phyloP scores from a whole-genome alignment of 768 basidiomycete species.

The Ephemerocybe angulata region DNA sequence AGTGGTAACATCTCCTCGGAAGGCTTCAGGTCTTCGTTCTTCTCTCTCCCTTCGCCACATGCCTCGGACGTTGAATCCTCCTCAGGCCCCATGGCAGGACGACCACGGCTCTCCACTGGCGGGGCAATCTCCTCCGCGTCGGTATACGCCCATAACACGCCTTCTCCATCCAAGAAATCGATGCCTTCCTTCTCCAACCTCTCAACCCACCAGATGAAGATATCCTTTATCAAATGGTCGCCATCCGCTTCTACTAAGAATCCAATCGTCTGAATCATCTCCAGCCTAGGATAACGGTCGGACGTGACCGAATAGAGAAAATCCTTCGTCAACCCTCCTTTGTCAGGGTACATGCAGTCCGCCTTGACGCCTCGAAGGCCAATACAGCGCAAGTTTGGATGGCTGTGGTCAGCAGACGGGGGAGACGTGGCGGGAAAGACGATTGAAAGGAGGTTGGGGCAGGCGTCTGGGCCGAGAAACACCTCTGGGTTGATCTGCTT shows the following conservation, averaged over 20 bases:
- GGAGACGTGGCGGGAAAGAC: conserved; percentile 39
- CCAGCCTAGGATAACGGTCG: conserved; percentile 41
- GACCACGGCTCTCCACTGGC: not conserved
- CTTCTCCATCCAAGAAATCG: conserved; percentile 52
- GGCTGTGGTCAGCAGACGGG: conserved; percentile 21
- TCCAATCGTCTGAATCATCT: conserved; percentile 44
- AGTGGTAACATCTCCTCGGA: too few species aligned
- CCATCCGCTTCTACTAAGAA: conserved; percentile 45
- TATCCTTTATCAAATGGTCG: conserved; percentile 41
- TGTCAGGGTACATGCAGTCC: conserved; percentile 42
- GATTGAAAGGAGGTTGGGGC: conserved; percentile 44
- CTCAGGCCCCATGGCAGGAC: too few species aligned
- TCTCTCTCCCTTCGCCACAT: too few species aligned
- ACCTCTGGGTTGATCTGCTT: conserved; percentile 36
- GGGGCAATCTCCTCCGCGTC: conserved; percentile 20
- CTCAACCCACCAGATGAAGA: conserved; percentile 55
- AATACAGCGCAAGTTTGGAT: conserved; percentile 41
- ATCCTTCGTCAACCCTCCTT: conserved; percentile 29
- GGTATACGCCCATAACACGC: conserved; percentile 47
- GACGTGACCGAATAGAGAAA: conserved; percentile 43
- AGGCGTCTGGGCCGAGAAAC: conserved; percentile 40
- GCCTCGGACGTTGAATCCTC: too few species aligned
- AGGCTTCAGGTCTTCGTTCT: too few species aligned
- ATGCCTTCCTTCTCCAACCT: conserved; percentile 46
- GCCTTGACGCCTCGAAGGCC: conserved; percentile 42